phyloP scores from a whole-genome alignment of 2,329 filamentous ascomycete species.

The Cordyceps farinosa region DNA sequence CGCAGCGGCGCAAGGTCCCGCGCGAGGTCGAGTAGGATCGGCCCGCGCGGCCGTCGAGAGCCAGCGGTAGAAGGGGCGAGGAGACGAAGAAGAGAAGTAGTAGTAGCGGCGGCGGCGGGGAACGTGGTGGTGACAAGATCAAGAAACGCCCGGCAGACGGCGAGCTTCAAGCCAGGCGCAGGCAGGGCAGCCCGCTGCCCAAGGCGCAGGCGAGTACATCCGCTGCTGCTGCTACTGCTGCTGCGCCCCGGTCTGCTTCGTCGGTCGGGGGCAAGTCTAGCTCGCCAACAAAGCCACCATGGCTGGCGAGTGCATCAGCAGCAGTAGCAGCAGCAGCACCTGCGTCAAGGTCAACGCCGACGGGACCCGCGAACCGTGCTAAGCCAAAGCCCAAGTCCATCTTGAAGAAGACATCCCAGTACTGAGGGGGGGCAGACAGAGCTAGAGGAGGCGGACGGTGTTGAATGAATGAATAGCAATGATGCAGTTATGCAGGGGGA shows the following conservation, averaged over 20 bases:
- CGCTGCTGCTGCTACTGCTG: too few species aligned
- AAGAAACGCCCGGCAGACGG: not conserved
- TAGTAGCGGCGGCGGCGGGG: not conserved
- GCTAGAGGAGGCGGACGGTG: not conserved
- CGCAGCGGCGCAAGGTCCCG: not conserved
- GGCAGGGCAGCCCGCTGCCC: not conserved
- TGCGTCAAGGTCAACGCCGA: not conserved
- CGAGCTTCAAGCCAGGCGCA: not conserved
- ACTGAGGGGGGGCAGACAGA: not conserved
- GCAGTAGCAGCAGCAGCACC: too few species aligned
- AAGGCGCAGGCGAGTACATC: not conserved
- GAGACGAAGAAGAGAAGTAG: not conserved
- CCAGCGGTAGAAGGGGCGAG: not conserved
- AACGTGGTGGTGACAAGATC: not conserved
- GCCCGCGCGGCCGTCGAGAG: not conserved
- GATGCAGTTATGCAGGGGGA: not conserved
- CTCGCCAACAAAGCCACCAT: not conserved
- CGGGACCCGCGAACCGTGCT: not conserved
- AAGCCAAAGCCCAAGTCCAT: slow-evolving; percentile 9
- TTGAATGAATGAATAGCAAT: not conserved
- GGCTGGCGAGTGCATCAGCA: not conserved
- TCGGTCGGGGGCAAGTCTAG: not conserved
- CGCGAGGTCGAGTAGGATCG: slow-evolving; percentile 4
- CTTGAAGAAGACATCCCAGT: slow-evolving; percentile 7
- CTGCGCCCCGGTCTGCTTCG: not conserved